Conservation (phyloP, 2,329 filamentous ascomycete genomes). For the Salinomyces thailandicus region DNA sequence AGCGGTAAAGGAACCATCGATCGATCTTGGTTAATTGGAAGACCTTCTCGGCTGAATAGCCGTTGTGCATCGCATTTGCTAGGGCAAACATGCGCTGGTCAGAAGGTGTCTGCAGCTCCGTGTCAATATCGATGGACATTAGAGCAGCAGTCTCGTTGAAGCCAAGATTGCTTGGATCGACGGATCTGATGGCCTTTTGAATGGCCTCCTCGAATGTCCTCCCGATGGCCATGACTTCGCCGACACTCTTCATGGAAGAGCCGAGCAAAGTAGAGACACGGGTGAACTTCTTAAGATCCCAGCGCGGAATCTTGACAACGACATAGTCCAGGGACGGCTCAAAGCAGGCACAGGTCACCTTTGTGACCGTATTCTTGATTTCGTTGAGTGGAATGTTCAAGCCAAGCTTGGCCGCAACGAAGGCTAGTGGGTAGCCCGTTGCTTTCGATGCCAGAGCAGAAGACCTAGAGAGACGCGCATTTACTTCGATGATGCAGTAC, state of each 20-base stretch:
- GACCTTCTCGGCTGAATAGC: slow-evolving; percentile 91
- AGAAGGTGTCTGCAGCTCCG: slow-evolving; percentile 91
- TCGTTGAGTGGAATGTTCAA: slow-evolving; percentile 91
- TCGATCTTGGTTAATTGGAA: slow-evolving; percentile 98
- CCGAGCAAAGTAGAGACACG: slow-evolving; percentile 91
- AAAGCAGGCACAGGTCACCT: slow-evolving; percentile 93
- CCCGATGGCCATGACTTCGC: slow-evolving; percentile 97
- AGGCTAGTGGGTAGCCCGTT: slow-evolving; percentile 90
- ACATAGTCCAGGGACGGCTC: slow-evolving; percentile 97
- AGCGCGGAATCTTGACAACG: slow-evolving; percentile 96
- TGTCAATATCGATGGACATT: slow-evolving; percentile 93
- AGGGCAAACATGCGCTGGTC: slow-evolving; percentile 96
- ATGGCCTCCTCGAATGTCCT: slow-evolving; percentile 96
- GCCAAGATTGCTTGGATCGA: slow-evolving; percentile 90
- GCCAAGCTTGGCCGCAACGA: slow-evolving; percentile 93
- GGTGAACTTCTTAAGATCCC: slow-evolving; percentile 98
- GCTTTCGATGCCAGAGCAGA: slow-evolving; percentile 94
- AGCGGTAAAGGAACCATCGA: slow-evolving; percentile 91
- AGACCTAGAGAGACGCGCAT: slow-evolving; percentile 87
- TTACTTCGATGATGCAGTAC: slow-evolving; percentile 99
- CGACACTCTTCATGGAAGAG: slow-evolving; percentile 99
- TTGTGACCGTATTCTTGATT: slow-evolving; percentile 91
- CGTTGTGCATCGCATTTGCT: slow-evolving; percentile 90
- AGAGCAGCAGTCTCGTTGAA: slow-evolving; percentile 83
- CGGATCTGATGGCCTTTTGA: slow-evolving; percentile 91